Conservation (phyloP, 306 rosid species). For the Quercus agrifolia region DNA sequence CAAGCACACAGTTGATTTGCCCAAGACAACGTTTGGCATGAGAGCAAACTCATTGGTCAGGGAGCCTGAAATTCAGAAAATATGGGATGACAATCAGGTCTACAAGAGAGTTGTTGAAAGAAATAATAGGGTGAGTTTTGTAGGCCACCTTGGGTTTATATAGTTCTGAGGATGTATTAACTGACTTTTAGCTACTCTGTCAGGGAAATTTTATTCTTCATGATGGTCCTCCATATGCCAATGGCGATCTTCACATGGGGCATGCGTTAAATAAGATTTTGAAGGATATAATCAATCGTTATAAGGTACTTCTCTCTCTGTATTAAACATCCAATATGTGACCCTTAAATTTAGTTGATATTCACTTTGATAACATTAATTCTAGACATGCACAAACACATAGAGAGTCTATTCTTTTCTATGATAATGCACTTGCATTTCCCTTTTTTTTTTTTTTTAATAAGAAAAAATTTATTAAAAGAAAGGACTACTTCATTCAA, state of each 20-base stretch:
- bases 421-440: constrained; percentile 2
- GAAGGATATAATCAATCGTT: constrained; percentile 94
- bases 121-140: constrained; percentile 74
- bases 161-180: constrained; percentile 23
- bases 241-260: constrained; percentile 98
- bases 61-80: constrained; percentile 96
- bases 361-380: constrained; percentile 2
- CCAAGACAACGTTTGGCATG: constrained; percentile 88
- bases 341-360: background rate
- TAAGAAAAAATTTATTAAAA: background rate
- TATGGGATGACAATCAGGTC: constrained; percentile 89
- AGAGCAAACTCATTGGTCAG: constrained; percentile 73
- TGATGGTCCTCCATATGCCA: constrained; percentile 98
- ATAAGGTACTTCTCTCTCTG: constrained; percentile 54
- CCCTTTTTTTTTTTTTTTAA: too few species aligned
- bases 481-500: too few species aligned
- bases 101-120: constrained; percentile 61
- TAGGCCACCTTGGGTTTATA: constrained; percentile 10
- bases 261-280: constrained; percentile 93
- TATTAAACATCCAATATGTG: constrained; percentile 14
- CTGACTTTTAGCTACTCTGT: constrained; percentile 25
- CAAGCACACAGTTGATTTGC: constrained; percentile 97
- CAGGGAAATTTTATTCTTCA: constrained; percentile 89
- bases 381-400: background rate
- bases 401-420: constrained; percentile 1